These are phyloP conservation scores for Nicotiana attenuata DNA, from an alignment of 257 asterid species.

Conservation along the genomic window DNA sequence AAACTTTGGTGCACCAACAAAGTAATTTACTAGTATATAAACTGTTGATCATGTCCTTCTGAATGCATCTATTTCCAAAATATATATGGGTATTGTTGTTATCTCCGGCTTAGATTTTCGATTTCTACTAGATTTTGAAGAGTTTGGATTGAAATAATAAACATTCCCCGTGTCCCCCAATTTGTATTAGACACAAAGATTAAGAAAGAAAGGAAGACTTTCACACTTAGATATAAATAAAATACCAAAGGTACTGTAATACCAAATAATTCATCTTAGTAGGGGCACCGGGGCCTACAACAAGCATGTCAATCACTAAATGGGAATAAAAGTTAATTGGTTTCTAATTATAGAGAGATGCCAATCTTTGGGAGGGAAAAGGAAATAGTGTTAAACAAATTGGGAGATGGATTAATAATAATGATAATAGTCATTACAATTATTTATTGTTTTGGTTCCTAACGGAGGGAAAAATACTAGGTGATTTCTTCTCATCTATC, in stretches of 20 bases:
- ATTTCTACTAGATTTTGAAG: neutral
- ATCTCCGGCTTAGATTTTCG: neutral
- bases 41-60: neutral
- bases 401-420: neutral
- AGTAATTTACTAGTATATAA: neutral
- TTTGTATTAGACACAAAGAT: neutral
- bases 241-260: neutral
- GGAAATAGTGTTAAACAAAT: neutral
- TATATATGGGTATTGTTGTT: neutral
- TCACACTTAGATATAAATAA: neutral
- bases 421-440: neutral
- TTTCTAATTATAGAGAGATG: neutral
- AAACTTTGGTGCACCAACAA: neutral
- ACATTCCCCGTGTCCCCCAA: neutral
- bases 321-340: neutral
- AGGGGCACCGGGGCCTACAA: neutral
- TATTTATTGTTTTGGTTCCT: neutral
- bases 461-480: too few species aligned
- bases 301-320: neutral
- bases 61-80: neutral
- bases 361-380: neutral
- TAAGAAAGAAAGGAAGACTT: neutral
- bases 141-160: neutral
- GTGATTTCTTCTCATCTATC: too few species aligned
- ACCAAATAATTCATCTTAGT: neutral